These are phyloP conservation scores for Stachybotrys chartarum DNA, from an alignment of 2,329 filamentous ascomycete genomes.

Conservation along the genomic window DNA sequence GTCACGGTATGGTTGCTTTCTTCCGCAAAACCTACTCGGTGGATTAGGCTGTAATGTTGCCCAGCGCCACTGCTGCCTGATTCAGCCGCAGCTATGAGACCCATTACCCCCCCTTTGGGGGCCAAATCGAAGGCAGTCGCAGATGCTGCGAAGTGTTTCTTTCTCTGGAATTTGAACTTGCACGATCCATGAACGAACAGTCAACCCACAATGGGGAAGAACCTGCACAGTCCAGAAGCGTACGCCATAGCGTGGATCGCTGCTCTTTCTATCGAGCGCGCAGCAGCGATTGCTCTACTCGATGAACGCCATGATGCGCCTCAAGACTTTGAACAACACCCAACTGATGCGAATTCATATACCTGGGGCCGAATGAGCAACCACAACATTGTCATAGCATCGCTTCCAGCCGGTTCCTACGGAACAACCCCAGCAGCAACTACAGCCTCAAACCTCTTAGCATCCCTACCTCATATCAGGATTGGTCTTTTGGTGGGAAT, in stretches of 20 bases:
- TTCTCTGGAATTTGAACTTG: background rate
- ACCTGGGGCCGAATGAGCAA: conserved; percentile 13
- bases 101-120: background rate
- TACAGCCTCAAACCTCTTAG: conserved; percentile 5
- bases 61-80: background rate
- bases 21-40: too few relatives aligned
- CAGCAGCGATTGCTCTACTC: conserved; percentile 16
- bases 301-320: conserved; percentile 12
- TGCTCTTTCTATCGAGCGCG: conserved; percentile 13
- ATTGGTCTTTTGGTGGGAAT: conserved; percentile 21
- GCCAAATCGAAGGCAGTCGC: background rate
- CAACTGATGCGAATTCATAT: conserved; percentile 16
- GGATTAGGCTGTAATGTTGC: too few relatives aligned
- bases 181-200: background rate
- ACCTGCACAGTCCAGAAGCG: background rate
- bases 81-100: background rate
- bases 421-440: conserved; percentile 8
- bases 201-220: background rate
- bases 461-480: conserved; percentile 9
- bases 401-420: conserved; percentile 9
- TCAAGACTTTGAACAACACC: conserved; percentile 2
- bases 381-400: conserved; percentile 19
- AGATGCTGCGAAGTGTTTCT: background rate
- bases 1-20: too few relatives aligned
- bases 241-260: conserved; percentile 19